Evolutionary conservation across 441 rosid genomes (phyloP).

Genomic region (Jatropha multifida): DNA sequence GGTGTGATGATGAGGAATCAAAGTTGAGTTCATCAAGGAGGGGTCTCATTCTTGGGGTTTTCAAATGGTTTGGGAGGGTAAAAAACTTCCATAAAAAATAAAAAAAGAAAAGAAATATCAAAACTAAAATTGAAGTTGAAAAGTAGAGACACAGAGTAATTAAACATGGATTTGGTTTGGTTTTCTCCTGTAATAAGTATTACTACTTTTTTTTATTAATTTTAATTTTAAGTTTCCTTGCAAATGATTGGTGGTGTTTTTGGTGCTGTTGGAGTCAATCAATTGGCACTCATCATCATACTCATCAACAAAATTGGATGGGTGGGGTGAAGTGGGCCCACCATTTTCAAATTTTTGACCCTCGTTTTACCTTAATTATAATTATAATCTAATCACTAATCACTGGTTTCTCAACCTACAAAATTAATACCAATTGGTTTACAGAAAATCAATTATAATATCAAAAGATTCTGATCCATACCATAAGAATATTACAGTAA

Average conservation of each 20-base stretch:
- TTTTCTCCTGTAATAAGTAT: background rate
- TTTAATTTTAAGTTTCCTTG: conserved; percentile 9
- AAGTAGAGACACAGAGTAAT: background rate
- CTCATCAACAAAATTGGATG: conserved; percentile 42
- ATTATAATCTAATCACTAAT: background rate
- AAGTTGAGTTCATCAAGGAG: conserved; percentile 67
- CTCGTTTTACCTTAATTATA: background rate
- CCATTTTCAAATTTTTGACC: conserved; percentile 13
- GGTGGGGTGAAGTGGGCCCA: conserved; percentile 26
- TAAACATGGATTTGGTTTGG: background rate
- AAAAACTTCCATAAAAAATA: conserved; percentile 20
- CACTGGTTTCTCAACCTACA: background rate
- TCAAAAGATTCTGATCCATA: background rate
- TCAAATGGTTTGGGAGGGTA: conserved; percentile 88
- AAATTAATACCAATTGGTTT: background rate
- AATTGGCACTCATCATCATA: conserved; percentile 35
- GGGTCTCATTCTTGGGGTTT: conserved; percentile 74
- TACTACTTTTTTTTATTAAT: background rate
- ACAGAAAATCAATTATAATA: background rate
- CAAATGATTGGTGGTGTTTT: conserved; percentile 59
- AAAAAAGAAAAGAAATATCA: conserved; percentile 5
- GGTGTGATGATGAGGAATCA: conserved; percentile 61
- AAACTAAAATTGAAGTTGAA: background rate
- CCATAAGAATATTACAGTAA: background rate
- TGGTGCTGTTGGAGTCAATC: conserved; percentile 13